phyloP scores from a whole-genome alignment of 1,139 yeast species.

The Saccharomycopsis crataegensis region DNA sequence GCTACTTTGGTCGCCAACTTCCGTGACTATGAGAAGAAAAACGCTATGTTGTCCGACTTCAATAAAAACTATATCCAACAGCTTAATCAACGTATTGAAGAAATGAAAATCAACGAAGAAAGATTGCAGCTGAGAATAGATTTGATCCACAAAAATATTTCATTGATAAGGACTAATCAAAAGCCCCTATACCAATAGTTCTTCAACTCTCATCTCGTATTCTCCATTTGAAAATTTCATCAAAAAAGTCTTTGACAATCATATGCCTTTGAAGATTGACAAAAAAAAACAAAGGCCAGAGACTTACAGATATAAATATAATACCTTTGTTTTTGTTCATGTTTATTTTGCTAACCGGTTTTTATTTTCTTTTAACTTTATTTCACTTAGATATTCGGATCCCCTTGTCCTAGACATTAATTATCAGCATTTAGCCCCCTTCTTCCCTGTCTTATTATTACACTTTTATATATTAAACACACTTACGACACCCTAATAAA shows the following conservation, averaged over 20 bases:
- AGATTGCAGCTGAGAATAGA: constrained; percentile 11
- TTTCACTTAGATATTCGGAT: no score
- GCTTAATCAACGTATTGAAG: constrained; percentile 12
- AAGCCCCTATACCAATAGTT: not conserved
- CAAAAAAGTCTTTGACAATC: not conserved
- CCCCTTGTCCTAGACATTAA: no score
- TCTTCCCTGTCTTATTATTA: no score
- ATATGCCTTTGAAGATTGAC: not conserved
- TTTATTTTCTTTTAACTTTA: no score
- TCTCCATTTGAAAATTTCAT: not conserved
- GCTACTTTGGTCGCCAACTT: not conserved
- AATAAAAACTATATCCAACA: constrained; percentile 14
- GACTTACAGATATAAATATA: no score
- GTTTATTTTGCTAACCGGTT: no score
- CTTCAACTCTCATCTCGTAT: not conserved
- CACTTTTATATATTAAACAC: no score
- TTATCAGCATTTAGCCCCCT: no score
- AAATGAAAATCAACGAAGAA: constrained; percentile 10
- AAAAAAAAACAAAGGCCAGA: no score
- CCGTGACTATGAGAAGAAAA: constrained; percentile 14
- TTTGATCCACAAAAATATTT: constrained; percentile 15
- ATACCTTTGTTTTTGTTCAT: no score
- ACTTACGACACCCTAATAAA: no score
- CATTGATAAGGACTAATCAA: constrained; percentile 7
- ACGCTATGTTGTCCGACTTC: constrained; percentile 10